phyloP scores from a whole-genome alignment of 495 filamentous ascomycete genomes.

The Lineolata rhizophorae region DNA sequence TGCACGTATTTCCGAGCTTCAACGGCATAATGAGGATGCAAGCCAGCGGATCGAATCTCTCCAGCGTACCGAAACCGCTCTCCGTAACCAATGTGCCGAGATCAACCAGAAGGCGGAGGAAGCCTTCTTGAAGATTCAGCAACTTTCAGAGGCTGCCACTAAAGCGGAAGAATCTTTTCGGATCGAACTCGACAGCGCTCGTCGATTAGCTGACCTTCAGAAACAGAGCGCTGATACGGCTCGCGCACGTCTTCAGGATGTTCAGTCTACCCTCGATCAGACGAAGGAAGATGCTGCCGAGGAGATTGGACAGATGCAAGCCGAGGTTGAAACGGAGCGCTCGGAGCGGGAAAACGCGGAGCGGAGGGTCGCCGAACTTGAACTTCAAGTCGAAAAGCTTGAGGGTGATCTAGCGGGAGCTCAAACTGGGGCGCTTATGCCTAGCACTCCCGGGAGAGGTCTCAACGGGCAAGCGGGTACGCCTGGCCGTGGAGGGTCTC shows the following conservation, averaged over 20 bases:
- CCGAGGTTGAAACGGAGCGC: conserved; percentile 65
- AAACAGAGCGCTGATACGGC: conserved; percentile 63
- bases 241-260: conserved; percentile 58
- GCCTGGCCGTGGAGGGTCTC: conserved; percentile 30
- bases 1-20: conserved; percentile 62
- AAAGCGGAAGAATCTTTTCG: conserved; percentile 60
- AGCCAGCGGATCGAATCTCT: conserved; percentile 51
- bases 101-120: conserved; percentile 73
- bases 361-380: conserved; percentile 48
- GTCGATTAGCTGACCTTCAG: conserved; percentile 66
- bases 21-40: conserved; percentile 71
- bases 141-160: conserved; percentile 61
- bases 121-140: conserved; percentile 53
- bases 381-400: conserved; percentile 45
- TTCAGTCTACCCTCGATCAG: conserved; percentile 53
- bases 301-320: conserved; percentile 53
- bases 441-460: conserved; percentile 33
- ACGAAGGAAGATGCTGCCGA: conserved; percentile 61
- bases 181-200: conserved; percentile 57
- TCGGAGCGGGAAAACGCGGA: conserved; percentile 48
- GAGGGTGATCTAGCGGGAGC: conserved; percentile 23
- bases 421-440: conserved; percentile 19
- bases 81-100: conserved; percentile 64
- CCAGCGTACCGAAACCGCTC: conserved; percentile 51
- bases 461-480: conserved; percentile 29